Evolutionary conservation across 2,329 filamentous ascomycete species (phyloP), one percentile per base, ranked within the genome.

Genomic region (Cladorrhinum sp.): DNA sequence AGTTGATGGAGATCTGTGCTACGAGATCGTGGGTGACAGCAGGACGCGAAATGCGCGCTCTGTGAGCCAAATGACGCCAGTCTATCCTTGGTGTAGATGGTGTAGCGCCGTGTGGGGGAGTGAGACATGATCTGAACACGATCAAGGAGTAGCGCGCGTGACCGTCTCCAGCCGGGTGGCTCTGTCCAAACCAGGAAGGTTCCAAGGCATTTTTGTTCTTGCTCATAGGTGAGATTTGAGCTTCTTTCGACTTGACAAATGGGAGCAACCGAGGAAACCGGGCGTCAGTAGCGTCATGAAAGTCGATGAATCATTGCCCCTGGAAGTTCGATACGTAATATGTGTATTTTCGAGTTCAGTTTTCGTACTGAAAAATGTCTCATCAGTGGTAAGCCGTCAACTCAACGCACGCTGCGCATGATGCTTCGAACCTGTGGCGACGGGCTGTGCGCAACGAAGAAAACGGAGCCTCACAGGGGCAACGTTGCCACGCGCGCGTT

Each of bases 1-100:
- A 10, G 18, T 8, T 46, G 42, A 46, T 46, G 59, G 56, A 59
- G 62, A 61, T 59, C 59, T 64, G 59, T 59, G 50, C 52, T 24
- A 64, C 62, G 39, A 53, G 62, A 64, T 64, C 62, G 62, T 50
- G 62, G 53, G 49, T 61, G 62, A 64, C 56, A 63, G 62, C 55
- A 62, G 61, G 36, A 60, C 50, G n/a, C 18, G 18, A 21, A 46
- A 46, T 46, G 42, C 42, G 39, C 54, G 54, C 23, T 30, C 49
- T 28, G 21, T 51, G 36, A 46, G 54, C 54, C 16, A 56, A 16
- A 23, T 26, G 23, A 53, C 51, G 26, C 20, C 50, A 30, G 42
- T 50, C 39, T 30, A 30, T 36, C 16, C 52, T 36, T 24, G 50
- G 54, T 55, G 42, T 26, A 30, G 24, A 28, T 18, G 39, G n/a